Base-by-base conservation (phyloP, 2,329 filamentous ascomycete genomes). In the Scedosporium apiospermum region DNA sequence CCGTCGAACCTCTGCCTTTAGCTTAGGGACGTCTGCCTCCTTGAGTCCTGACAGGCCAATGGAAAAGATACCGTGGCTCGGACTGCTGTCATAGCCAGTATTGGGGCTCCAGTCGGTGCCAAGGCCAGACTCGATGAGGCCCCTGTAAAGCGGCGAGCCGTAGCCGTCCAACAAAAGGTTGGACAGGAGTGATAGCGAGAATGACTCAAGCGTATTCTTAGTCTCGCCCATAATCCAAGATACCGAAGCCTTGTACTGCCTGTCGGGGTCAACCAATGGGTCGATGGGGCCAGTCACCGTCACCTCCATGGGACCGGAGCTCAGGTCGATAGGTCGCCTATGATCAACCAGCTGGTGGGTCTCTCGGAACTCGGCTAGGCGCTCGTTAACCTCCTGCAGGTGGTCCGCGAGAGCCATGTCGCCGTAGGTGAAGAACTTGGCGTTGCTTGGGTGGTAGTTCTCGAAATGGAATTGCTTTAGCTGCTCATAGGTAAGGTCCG, bases 361-460 rank as follows among this genome's bases (percentile, higher is more conserved):
- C 69, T 82, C 87, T 42, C 88, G 82, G 70, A 98, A 98, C 0
- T 80, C 78, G 66, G 83, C 82, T 64, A 99, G 79, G 60, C 90
- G 88, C 9, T 85, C 81, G 69, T 93, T 84, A 30, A 98, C 82
- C 69, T 95, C 89, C 71, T 85, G 80, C 60, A 98, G 74, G 71
- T 99, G 95, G 62, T 91, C 88, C 2, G 80, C 80, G 64, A 99
- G 77, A 1, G 92, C 89, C 85, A 98, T 92, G 71, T 97, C 88
- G 60, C 95, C 95, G 68, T 99, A 99, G 0, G 95, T 97, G 70
- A 98, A 87, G 53, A 99, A 82, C 76, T 97, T 98, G 57, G 93
- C 89, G 74, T 99, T 99, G 76, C 92, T 98, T 0, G 95, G 95
- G 74, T 99, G 93, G 73, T 99, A 99, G 75, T 99, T 92, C 67